Evolutionary conservation across 2,329 filamentous ascomycete species (phyloP).

Genomic region (Drechslerella coelobrocha): DNA sequence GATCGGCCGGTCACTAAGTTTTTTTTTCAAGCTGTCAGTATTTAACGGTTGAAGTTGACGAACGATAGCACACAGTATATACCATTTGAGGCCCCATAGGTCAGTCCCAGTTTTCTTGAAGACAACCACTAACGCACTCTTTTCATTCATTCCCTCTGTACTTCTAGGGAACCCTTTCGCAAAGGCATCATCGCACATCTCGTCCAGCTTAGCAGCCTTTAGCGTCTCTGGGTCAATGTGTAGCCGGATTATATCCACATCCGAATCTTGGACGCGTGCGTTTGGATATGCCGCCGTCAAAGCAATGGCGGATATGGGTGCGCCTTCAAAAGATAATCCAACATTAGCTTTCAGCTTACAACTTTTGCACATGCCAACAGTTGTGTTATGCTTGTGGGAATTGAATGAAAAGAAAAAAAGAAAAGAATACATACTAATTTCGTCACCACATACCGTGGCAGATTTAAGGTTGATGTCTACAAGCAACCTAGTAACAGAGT

Average conservation of each 20-base stretch:
- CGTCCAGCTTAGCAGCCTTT: slow-evolving; percentile 21
- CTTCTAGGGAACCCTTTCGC: not conserved
- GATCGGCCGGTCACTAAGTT: not conserved
- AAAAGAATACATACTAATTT: slow-evolving; percentile 21
- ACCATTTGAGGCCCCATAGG: slow-evolving; percentile 6
- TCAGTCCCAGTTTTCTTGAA: not conserved
- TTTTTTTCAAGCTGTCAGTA: too few relatives aligned
- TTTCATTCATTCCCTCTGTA: not conserved
- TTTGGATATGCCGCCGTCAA: not conserved
- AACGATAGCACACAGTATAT: too few relatives aligned
- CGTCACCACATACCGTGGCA: not conserved
- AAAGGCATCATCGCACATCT: slow-evolving; percentile 5
- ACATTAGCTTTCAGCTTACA: not conserved
- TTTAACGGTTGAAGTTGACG: too few relatives aligned
- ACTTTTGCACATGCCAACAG: not conserved
- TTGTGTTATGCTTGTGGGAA: not conserved
- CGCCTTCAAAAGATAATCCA: slow-evolving; percentile 18
- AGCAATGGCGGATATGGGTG: slow-evolving; percentile 10
- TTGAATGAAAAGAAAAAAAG: too few relatives aligned
- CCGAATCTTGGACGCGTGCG: not conserved
- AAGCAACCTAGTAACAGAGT: not conserved
- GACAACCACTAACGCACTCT: not conserved
- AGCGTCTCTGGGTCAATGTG: slow-evolving; percentile 20
- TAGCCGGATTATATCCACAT: slow-evolving; percentile 16
- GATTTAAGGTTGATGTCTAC: slow-evolving; percentile 25